Evolutionary conservation across 1,139 yeast genomes (phyloP).

Genomic region (Sporopachydermia cereana): DNA sequence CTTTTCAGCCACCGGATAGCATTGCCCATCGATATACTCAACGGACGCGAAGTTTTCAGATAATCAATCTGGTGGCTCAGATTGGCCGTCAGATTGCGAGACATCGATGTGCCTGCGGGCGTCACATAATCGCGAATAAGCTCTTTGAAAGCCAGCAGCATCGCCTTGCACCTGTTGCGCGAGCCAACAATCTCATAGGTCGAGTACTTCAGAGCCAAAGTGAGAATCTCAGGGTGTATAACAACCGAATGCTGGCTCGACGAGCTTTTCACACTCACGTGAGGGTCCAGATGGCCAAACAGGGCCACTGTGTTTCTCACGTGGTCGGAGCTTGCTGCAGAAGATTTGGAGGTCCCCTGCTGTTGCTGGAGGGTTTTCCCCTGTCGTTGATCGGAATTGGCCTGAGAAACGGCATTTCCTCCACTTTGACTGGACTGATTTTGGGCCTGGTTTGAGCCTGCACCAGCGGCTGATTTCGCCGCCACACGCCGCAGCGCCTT

Average conservation of each 20-base stretch:
- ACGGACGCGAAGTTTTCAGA: slow-evolving; percentile 81
- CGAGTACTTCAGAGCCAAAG: slow-evolving; percentile 71
- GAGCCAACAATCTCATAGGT: slow-evolving; percentile 86
- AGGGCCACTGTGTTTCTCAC: slow-evolving; percentile 43
- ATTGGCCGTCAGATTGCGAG: slow-evolving; percentile 81
- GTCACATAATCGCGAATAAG: slow-evolving; percentile 76
- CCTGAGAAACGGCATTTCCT: slow-evolving; percentile 21
- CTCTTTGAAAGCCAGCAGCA: slow-evolving; percentile 74
- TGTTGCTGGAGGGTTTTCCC: slow-evolving; percentile 43
- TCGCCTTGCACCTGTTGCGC: slow-evolving; percentile 68
- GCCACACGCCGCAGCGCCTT: slow-evolving; percentile 84
- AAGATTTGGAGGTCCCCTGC: slow-evolving; percentile 40
- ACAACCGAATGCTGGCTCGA: slow-evolving; percentile 32
- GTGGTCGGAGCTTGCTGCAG: slow-evolving; percentile 21
- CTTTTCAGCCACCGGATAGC: slow-evolving; percentile 96
- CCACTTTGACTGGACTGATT: slow-evolving; percentile 31
- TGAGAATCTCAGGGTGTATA: slow-evolving; percentile 78
- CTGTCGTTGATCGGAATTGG: slow-evolving; percentile 20
- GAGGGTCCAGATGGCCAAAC: slow-evolving; percentile 79
- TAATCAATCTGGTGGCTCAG: slow-evolving; percentile 92
- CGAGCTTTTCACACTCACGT: slow-evolving; percentile 18
- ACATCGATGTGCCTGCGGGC: slow-evolving; percentile 74
- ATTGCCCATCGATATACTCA: slow-evolving; percentile 93
- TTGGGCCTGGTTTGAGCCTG: slow-evolving; percentile 25
- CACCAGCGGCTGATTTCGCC: slow-evolving; percentile 43